A percentile compares a stretch with the other conserved stretches of the same genome.
Conservation (phyloP, 495 filamentous ascomycete species). For the Zalerion maritima region DNA sequence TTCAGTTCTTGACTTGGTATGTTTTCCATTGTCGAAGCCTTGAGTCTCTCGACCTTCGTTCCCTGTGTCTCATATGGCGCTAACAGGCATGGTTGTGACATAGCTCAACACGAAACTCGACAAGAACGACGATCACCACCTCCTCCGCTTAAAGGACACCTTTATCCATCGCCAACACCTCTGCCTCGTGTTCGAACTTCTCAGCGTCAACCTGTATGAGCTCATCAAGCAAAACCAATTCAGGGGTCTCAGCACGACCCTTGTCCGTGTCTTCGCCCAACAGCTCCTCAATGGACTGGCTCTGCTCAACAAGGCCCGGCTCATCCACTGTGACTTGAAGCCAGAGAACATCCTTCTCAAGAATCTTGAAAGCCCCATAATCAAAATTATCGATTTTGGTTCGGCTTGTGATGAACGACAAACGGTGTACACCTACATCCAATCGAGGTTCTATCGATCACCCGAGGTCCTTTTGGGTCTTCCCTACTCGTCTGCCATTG, state of each 20-base stretch:
- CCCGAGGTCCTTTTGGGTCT: constrained; percentile 89
- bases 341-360: constrained; percentile 97
- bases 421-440: constrained; percentile 99
- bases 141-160: constrained; percentile 90
- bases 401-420: constrained; percentile 97
- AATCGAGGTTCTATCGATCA: constrained; percentile 95
- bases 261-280: constrained; percentile 96
- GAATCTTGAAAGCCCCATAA: constrained; percentile 97
- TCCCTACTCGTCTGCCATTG: constrained; percentile 95
- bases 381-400: constrained; percentile 99
- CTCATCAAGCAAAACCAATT: constrained; percentile 99
- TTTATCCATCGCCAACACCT: constrained; percentile 98
- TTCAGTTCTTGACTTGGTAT: constrained; percentile 88
- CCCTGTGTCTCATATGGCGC: constrained; percentile 6
- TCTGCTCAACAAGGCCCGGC: constrained; percentile 84
- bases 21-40: constrained; percentile 13
- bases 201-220: constrained; percentile 97
- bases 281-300: constrained; percentile 87
- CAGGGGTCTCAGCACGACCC: constrained; percentile 88
- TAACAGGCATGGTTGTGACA: constrained; percentile 13
- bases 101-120: constrained; percentile 96
- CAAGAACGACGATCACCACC: constrained; percentile 98
- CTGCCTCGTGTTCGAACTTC: constrained; percentile 90
- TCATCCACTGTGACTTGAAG: constrained; percentile 98
- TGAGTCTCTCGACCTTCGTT: not conserved